Base-by-base conservation (phyloP, 192 early-diverging fungal genomes). In the Obelidium mucronatum region DNA sequence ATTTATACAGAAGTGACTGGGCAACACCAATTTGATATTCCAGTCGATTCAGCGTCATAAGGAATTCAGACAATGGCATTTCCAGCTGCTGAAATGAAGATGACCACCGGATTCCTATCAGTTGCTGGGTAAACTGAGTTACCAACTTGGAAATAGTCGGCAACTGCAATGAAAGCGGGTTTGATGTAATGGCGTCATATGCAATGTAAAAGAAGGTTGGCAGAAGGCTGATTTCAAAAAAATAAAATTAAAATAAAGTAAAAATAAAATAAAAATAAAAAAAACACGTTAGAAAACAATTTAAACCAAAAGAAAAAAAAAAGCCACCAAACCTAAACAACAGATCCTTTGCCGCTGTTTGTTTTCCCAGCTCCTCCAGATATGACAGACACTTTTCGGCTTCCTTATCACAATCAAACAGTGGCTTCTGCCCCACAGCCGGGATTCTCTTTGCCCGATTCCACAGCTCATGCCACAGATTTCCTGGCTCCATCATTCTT, bases 381-480 rank as follows among this genome's bases (percentile, higher is more conserved):
- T 89, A 93, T 30, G 86, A 82, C 52, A 97, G 75, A 5, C 87
- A 92, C 75, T 94, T 93, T 52, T 92, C 93, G 1, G 89, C 96
- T 71, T 94, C 93, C 53, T 86, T 82, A 35, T 83, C 85, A 71
- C 86, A 77, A 73, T 95, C 92, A 81, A 97, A 97, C 63, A 97
- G 73, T 2, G 90, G 92, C 73, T 85, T 91, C 79, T 97, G 96
- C 53, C 86, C 78, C 30, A 69, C 52, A 13, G 86, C 92, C 1
- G 95, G 92, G 8, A 96, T 81, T 61, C 87, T 78, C 40, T 62
- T 68, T 15, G 84, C 68, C 31, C 71, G 67, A 82, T 68, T 74
- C 96, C 96, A 97, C 15, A 95, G 78, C 75, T 95, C 92, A 60
- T 91, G 87, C 96, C 96, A 98, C 35, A 94, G 83, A 72, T 98